Evolutionary conservation across 1,284 basidiomycete genomes (phyloP).

Genomic region (Hymenochaete sp.): DNA sequence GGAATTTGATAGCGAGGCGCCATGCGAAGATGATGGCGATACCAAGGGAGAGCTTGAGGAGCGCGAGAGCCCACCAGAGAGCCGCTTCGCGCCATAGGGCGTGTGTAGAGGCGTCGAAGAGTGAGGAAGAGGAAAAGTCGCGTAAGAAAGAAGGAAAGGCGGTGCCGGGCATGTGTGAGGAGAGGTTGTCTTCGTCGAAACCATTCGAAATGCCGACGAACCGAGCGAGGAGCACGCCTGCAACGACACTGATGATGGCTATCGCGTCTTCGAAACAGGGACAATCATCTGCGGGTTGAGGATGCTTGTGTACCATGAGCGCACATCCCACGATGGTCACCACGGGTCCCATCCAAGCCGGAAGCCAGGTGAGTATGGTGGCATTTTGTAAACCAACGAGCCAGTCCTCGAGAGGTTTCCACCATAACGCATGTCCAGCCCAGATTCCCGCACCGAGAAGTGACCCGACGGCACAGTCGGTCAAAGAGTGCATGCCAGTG

Average conservation of each 20-base stretch:
- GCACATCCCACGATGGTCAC: slow-evolving; percentile 60
- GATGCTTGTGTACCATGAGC: slow-evolving; percentile 79
- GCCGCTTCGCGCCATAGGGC: slow-evolving; percentile 43
- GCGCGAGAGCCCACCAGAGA: slow-evolving; percentile 49
- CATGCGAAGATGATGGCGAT: slow-evolving; percentile 72
- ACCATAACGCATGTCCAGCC: slow-evolving; percentile 38
- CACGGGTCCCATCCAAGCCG: slow-evolving; percentile 45
- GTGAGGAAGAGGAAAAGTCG: slow-evolving; percentile 25
- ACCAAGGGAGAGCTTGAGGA: slow-evolving; percentile 55
- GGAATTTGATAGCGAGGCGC: slow-evolving; percentile 76
- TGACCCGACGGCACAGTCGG: slow-evolving; percentile 64
- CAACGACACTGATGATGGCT: slow-evolving; percentile 78
- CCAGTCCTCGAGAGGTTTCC: slow-evolving; percentile 41
- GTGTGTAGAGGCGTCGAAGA: slow-evolving; percentile 46
- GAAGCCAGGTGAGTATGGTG: neutral
- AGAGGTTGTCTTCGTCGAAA: slow-evolving; percentile 25
- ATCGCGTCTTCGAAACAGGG: slow-evolving; percentile 99
- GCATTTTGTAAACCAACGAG: slow-evolving; percentile 29
- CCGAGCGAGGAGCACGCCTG: slow-evolving; percentile 65
- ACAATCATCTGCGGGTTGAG: slow-evolving; percentile 90
- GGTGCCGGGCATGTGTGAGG: slow-evolving; percentile 14
- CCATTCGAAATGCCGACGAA: slow-evolving; percentile 45
- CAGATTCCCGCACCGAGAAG: slow-evolving; percentile 62
- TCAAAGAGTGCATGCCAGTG: slow-evolving; percentile 85
- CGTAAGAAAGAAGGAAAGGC: too few relatives aligned